Base-by-base conservation (phyloP, 2,329 filamentous ascomycete genomes). In the Diaporthe sp. region DNA sequence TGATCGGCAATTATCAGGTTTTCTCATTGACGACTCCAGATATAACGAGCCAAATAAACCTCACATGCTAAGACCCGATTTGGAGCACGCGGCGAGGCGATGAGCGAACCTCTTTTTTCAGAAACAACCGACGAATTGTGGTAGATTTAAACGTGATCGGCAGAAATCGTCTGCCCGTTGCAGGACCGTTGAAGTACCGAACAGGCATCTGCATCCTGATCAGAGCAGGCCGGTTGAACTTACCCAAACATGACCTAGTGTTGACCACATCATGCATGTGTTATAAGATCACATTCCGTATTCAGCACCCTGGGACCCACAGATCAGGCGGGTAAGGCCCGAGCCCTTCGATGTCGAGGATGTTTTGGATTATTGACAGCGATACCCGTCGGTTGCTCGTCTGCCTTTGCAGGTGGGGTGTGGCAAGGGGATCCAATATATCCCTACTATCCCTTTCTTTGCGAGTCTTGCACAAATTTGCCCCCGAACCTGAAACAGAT, bases 211-310 rank as follows among this genome's bases (percentile, higher is more conserved):
- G 28, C 5, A 28, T 62, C 60, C 60, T 49, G 42, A 65, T 49
- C 8, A 15, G 6, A 19, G 42, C 61, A 19, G 10, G 25, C 13
- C 9, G 4, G 13, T 12, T 51, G 44, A 46, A 12, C 44, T 51
- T 67, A 34, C 22, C 42, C 62, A 37, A 51, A 51, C 44, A 65
- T 49, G 61, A 49, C 12, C 44, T 67, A 49, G 61, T 10, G 44
- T 49, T n/a, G 4, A 49, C 61, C 61, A 49, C 19, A 49, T 37
- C 61, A 49, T 67, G 61, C 42, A 67, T 67, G 28, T 67, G 42
- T 9, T n/a, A 31, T 15, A 51, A 22, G 44, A 34, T 65, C 25
- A 12, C 17, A 25, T 51, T 25, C 22, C 28, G 1, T 25, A 62
- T 51, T n/a, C 28, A 51, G 62, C 28, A 22, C 22, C 28, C 22